phyloP scores from a whole-genome alignment of 2,329 filamentous ascomycete genomes.

The Penicillium sp. region DNA sequence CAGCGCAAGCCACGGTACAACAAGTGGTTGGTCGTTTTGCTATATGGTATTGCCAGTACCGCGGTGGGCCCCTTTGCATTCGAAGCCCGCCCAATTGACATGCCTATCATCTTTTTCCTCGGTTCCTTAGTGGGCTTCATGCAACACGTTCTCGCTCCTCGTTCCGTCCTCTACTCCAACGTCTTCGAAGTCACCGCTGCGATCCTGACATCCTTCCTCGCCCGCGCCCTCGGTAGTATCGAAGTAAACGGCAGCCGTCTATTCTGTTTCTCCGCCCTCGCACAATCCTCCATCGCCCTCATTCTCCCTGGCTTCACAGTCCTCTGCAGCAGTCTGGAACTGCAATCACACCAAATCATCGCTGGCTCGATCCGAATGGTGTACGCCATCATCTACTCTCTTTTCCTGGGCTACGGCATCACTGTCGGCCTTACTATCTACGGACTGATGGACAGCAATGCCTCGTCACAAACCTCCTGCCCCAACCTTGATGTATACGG shows the following conservation, averaged over 20 bases:
- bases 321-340: conserved; percentile 62
- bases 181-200: conserved; percentile 67
- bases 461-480: conserved; percentile 53
- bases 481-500: conserved; percentile 52
- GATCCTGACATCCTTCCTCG: conserved; percentile 67
- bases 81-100: conserved; percentile 71
- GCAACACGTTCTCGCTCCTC: conserved; percentile 73
- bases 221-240: conserved; percentile 68
- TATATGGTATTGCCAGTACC: conserved; percentile 75
- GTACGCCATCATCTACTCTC: conserved; percentile 71
- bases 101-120: conserved; percentile 75
- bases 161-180: conserved; percentile 67
- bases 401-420: conserved; percentile 72
- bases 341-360: conserved; percentile 68
- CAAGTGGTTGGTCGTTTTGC: conserved; percentile 57
- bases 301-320: conserved; percentile 71
- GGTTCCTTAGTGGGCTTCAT: conserved; percentile 73
- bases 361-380: conserved; percentile 75
- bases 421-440: conserved; percentile 66
- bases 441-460: conserved; percentile 58
- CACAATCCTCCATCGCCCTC: conserved; percentile 70
- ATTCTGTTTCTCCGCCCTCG: conserved; percentile 72
- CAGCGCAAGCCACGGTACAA: conserved; percentile 57
- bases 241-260: conserved; percentile 47
- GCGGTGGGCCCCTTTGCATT: conserved; percentile 81